Conservation (phyloP, 2,329 filamentous ascomycete genomes). For the Alternaria incomplexa region DNA sequence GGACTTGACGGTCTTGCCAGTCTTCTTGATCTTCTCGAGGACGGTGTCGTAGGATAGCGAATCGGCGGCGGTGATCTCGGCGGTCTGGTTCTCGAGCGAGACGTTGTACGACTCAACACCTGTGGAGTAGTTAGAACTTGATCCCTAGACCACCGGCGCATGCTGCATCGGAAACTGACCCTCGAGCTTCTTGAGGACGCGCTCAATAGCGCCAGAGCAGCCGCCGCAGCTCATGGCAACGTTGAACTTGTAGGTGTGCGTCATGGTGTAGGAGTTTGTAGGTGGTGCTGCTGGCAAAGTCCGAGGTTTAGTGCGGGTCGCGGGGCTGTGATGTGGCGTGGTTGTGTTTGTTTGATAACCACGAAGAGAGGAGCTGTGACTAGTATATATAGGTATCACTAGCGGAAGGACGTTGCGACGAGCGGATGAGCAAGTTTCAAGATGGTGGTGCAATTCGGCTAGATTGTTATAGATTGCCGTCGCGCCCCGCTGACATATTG, state of each 20-base stretch:
- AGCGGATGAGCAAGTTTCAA: constrained; percentile 42
- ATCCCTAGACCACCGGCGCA: neutral
- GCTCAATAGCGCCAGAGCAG: constrained; percentile 92
- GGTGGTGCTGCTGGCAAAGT: neutral
- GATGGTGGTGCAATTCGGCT: constrained; percentile 37
- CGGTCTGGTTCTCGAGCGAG: constrained; percentile 83
- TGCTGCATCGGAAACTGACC: constrained; percentile 60
- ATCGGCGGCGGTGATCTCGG: constrained; percentile 74
- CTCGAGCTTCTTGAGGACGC: constrained; percentile 89
- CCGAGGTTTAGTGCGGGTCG: constrained; percentile 9
- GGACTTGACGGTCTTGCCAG: constrained; percentile 87
- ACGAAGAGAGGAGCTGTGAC: constrained; percentile 1
- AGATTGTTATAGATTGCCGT: constrained; percentile 41
- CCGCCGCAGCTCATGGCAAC: constrained; percentile 93
- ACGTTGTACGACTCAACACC: constrained; percentile 88
- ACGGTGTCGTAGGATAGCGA: constrained; percentile 79
- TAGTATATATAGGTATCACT: constrained; percentile 23
- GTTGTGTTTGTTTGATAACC: constrained; percentile 1
- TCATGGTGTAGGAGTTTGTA: constrained; percentile 59
- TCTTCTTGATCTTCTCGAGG: constrained; percentile 89
- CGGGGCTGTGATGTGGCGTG: constrained; percentile 2
- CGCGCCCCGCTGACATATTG: constrained; percentile 39
- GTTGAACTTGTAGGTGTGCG: constrained; percentile 93
- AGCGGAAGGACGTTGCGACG: constrained; percentile 10
- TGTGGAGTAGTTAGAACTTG: constrained; percentile 48